phyloP scores from a whole-genome alignment of 2,329 filamentous ascomycete species.

The Penicillium hesseltinei region DNA sequence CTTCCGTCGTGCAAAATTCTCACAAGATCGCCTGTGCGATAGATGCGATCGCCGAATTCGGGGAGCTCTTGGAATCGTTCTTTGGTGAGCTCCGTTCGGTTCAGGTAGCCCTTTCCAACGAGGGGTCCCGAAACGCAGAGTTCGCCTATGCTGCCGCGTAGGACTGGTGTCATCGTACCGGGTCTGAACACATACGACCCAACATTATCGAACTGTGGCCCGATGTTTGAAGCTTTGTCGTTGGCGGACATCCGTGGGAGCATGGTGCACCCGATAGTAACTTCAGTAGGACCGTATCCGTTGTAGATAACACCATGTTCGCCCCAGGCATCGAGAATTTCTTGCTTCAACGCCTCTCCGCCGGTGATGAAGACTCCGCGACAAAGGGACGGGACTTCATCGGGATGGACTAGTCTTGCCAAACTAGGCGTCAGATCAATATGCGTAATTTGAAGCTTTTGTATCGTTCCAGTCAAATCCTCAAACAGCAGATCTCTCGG shows the following conservation, averaged over 20 bases:
- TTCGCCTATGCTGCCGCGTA: conserved; percentile 79
- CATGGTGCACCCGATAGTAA: conserved; percentile 90
- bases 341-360: conserved; percentile 82
- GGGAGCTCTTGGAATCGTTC: conserved; percentile 71
- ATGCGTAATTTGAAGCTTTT: conserved; percentile 73
- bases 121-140: conserved; percentile 83
- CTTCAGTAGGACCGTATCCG: conserved; percentile 87
- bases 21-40: conserved; percentile 86
- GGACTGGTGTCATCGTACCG: conserved; percentile 66
- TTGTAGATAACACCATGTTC: conserved; percentile 80
- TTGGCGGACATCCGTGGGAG: conserved; percentile 74
- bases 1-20: conserved; percentile 75
- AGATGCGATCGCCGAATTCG: conserved; percentile 62
- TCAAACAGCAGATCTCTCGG: conserved; percentile 82
- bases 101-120: conserved; percentile 86
- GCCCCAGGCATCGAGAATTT: conserved; percentile 85
- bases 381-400: conserved; percentile 76
- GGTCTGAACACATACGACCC: conserved; percentile 75
- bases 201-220: conserved; percentile 81
- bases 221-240: conserved; percentile 84
- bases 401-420: conserved; percentile 72
- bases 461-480: conserved; percentile 72
- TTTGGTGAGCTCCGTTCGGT: conserved; percentile 70
- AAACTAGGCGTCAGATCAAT: conserved; percentile 89
- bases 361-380: conserved; percentile 90